These are phyloP conservation scores for Gracilaria gracilis DNA, from an alignment of 23 red algal species.

Conservation along the genomic window DNA sequence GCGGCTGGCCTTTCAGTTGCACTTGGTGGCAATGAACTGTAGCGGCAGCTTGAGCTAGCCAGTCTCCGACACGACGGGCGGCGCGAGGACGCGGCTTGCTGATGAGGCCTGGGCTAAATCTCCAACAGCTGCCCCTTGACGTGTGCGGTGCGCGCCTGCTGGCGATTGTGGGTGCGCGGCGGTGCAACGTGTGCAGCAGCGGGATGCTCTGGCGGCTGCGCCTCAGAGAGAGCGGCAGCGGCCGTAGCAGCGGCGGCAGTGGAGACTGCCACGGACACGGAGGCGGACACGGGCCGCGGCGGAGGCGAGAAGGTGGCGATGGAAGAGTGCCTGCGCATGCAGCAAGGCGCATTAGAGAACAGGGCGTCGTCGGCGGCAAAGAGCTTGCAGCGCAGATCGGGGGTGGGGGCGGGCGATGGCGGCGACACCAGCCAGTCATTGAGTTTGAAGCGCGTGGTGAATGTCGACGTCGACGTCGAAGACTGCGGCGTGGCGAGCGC, in stretches of 20 bases:
- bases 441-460: conserved; percentile 35
- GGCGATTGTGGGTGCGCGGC: background rate
- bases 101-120: background rate
- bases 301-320: background rate
- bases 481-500: background rate
- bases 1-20: conserved; percentile 50
- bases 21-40: conserved; percentile 24
- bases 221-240: background rate
- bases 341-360: background rate
- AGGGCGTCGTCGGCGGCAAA: conserved; percentile 14
- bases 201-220: too few relatives aligned
- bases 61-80: too few relatives aligned
- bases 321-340: background rate
- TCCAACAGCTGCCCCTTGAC: too few relatives aligned
- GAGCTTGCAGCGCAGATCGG: conserved; percentile 41
- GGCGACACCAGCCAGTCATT: conserved; percentile 47
- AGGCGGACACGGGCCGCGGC: background rate
- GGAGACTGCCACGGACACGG: too few relatives aligned
- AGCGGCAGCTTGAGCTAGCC: background rate
- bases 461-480: too few relatives aligned
- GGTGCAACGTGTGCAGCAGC: background rate
- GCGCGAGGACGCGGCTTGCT: background rate
- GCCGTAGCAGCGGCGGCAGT: background rate
- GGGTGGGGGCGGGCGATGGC: conserved; percentile 17
- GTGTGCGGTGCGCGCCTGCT: background rate